Conservation (phyloP, 371 early-diverging fungal genomes). For the Apophysomyces trapeziformis region DNA sequence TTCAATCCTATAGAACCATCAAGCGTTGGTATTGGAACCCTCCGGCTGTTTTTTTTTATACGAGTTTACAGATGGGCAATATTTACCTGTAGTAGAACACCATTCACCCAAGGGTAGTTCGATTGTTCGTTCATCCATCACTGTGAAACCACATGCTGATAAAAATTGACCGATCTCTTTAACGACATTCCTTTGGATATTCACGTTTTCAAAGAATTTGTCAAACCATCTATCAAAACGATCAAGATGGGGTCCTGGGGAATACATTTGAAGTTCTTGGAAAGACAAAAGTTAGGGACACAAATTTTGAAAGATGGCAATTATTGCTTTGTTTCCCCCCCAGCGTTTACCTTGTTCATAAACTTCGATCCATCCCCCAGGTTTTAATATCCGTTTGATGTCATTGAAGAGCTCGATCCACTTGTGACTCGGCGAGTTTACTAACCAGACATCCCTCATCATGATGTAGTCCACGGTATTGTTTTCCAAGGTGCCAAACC, state of each 20-base stretch:
- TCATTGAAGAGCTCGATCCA: slow-evolving; percentile 33
- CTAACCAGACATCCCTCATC: slow-evolving; percentile 39
- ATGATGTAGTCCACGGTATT: slow-evolving; percentile 33
- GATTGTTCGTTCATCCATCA: slow-evolving; percentile 18
- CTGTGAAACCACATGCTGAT: slow-evolving; percentile 10
- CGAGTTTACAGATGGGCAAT: not conserved
- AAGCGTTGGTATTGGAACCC: no score
- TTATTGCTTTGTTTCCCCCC: not conserved
- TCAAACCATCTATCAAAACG: slow-evolving; percentile 17
- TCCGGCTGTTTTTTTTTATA: no score
- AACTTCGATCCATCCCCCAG: slow-evolving; percentile 34
- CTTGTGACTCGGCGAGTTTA: slow-evolving; percentile 29
- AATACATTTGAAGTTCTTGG: slow-evolving; percentile 14
- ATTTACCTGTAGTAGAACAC: slow-evolving; percentile 21
- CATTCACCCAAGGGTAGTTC: slow-evolving; percentile 27
- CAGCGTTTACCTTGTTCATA: slow-evolving; percentile 21
- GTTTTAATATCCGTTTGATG: slow-evolving; percentile 37
- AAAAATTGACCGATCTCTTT: slow-evolving; percentile 4
- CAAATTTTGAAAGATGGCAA: not conserved
- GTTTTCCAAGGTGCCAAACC: slow-evolving; percentile 28
- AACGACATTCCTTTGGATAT: slow-evolving; percentile 11
- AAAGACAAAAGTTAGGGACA: not conserved
- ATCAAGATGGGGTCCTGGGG: slow-evolving; percentile 16
- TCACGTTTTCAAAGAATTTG: slow-evolving; percentile 9
- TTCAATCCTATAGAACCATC: slow-evolving; percentile 12